Evolutionary conservation across 139 green algal species (phyloP).

Genomic region (Mychonastes homosphaera): DNA sequence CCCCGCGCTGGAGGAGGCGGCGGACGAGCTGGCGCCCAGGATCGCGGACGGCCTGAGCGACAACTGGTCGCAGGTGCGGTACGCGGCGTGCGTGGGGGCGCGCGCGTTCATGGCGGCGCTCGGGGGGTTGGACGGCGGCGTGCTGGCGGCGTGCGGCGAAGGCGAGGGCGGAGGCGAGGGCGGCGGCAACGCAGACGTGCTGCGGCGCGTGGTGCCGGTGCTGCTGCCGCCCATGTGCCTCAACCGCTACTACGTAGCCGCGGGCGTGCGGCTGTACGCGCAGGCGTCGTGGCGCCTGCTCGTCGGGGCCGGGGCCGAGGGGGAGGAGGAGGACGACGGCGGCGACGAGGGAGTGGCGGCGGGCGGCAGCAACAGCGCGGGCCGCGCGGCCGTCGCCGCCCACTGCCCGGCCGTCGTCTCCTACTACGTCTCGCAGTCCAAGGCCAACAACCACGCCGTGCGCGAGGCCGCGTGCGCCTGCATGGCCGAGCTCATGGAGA

Average conservation of each 20-base stretch:
- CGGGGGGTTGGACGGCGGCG: conserved; percentile 5
- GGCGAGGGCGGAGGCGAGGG: too few species aligned
- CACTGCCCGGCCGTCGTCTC: too few species aligned
- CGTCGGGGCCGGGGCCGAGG: conserved; percentile 50
- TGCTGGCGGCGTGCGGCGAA: too few species aligned
- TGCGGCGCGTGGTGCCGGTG: conserved; percentile 31
- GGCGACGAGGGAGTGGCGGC: conserved; percentile 41
- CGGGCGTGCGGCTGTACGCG: conserved; percentile 76
- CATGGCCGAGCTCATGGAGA: conserved; percentile 82
- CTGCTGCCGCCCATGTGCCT: conserved; percentile 81
- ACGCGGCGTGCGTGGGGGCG: conserved; percentile 56
- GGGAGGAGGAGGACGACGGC: conserved; percentile 44
- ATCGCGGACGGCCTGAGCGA: conserved; percentile 68
- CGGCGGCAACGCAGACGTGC: too few species aligned
- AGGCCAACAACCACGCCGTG: conserved; percentile 77
- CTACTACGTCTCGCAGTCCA: conserved; percentile 64
- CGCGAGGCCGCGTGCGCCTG: conserved; percentile 83
- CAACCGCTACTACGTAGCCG: conserved; percentile 88
- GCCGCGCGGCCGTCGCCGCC: too few species aligned
- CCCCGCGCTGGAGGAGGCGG: conserved; percentile 16
- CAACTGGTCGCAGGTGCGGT: conserved; percentile 89
- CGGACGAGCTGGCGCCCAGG: conserved; percentile 20
- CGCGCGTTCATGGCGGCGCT: conserved; percentile 53
- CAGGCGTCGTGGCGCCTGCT: conserved; percentile 74
- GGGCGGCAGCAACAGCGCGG: background rate